Percentiles rank a stretch among this genome's conserved stretches.
Conservation (phyloP, 2,329 filamentous ascomycete species). For the Fusarium concolor region DNA sequence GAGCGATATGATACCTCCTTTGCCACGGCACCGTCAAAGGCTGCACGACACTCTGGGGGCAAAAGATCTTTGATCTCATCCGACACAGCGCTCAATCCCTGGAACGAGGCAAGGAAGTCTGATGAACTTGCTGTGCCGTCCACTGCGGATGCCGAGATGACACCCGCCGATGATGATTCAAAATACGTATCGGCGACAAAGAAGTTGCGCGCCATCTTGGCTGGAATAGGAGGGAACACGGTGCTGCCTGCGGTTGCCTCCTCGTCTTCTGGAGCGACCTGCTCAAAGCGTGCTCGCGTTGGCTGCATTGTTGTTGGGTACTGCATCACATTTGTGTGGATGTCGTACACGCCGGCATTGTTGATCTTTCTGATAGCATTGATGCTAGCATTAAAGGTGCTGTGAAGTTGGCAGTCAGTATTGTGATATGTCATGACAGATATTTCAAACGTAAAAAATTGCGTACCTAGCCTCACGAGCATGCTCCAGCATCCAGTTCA, state of each 20-base stretch:
- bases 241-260: slow-evolving; percentile 47
- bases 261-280: slow-evolving; percentile 64
- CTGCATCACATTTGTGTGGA: slow-evolving; percentile 92
- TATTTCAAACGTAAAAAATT: not conserved
- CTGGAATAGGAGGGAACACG: slow-evolving; percentile 61
- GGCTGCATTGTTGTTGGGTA: slow-evolving; percentile 91
- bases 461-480: slow-evolving; percentile 86
- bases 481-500: slow-evolving; percentile 98
- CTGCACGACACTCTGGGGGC: slow-evolving; percentile 75
- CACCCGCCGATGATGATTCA: slow-evolving; percentile 62
- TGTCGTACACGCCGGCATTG: slow-evolving; percentile 84
- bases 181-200: slow-evolving; percentile 66
- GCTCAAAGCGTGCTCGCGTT: slow-evolving; percentile 85
- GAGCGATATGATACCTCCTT: slow-evolving; percentile 78
- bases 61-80: slow-evolving; percentile 74
- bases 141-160: slow-evolving; percentile 57
- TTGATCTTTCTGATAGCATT: slow-evolving; percentile 75
- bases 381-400: slow-evolving; percentile 85
- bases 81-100: slow-evolving; percentile 72
- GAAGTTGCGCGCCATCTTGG: slow-evolving; percentile 66
- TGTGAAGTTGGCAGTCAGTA: slow-evolving; percentile 53
- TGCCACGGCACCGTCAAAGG: slow-evolving; percentile 75
- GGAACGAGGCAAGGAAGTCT: slow-evolving; percentile 64
- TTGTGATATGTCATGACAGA: not conserved
- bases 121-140: slow-evolving; percentile 58